A percentile compares a stretch with the other conserved stretches of the same genome.
These are phyloP conservation scores for Globisporangium alternatum DNA, from an alignment of 352 stramenopile genomes.

Conservation along the genomic window DNA sequence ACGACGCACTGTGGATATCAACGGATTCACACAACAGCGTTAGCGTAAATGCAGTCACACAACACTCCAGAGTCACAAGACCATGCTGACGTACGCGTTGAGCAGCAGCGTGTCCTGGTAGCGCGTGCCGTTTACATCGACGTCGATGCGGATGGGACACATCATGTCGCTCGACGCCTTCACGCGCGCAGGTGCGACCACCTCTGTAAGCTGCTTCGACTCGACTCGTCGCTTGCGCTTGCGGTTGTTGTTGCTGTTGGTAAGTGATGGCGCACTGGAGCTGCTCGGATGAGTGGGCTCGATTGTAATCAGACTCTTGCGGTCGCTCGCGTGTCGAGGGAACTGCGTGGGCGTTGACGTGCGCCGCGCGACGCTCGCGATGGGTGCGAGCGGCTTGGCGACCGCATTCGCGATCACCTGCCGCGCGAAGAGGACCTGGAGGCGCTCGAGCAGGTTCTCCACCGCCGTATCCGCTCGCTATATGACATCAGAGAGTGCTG, in stretches of 20 bases:
- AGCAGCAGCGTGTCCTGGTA: conserved; percentile 80
- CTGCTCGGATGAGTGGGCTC: conserved; percentile 6
- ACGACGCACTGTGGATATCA: conserved; percentile 20
- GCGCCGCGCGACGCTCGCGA: conserved; percentile 30
- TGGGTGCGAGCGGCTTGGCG: conserved; percentile 31
- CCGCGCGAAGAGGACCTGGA: conserved; percentile 45
- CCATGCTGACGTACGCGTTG: conserved; percentile 37
- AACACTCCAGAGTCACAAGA: neutral
- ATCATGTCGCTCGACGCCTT: conserved; percentile 39
- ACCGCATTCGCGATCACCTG: conserved; percentile 30
- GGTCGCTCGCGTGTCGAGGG: conserved; percentile 29
- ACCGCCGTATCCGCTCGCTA: conserved; percentile 55
- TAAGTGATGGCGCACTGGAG: neutral
- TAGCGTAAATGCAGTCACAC: neutral
- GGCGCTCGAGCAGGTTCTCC: conserved; percentile 60
- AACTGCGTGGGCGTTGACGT: conserved; percentile 44
- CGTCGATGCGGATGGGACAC: conserved; percentile 72
- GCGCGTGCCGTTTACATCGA: conserved; percentile 68
- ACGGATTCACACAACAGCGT: neutral
- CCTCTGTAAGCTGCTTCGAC: conserved; percentile 32
- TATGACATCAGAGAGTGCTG: neutral
- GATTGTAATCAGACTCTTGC: conserved; percentile 32
- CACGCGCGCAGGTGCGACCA: neutral
- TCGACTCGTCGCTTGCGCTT: conserved; percentile 66
- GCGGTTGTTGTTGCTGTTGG: conserved; percentile 21